Evolutionary conservation across 1,284 basidiomycete species (phyloP).

Genomic region (Cutaneotrichosporon cavernicola): DNA sequence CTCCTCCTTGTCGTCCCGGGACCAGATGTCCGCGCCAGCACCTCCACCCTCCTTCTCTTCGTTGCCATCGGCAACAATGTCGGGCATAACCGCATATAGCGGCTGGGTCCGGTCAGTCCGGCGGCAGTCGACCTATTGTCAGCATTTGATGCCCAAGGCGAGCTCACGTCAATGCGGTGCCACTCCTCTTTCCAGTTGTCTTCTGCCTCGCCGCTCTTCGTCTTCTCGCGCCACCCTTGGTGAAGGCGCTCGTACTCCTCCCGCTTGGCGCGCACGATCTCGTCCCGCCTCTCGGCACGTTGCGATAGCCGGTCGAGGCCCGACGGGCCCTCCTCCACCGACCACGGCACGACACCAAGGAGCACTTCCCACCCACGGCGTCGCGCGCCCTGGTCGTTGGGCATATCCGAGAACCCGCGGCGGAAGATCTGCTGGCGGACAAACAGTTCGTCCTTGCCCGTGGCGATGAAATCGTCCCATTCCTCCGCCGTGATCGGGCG

Average conservation of each 20-base stretch:
- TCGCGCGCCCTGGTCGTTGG: constrained; percentile 63
- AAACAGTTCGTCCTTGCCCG: constrained; percentile 45
- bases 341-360: constrained; percentile 78
- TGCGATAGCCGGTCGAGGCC: constrained; percentile 9
- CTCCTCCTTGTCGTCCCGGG: constrained; percentile 58
- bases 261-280: constrained; percentile 65
- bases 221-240: constrained; percentile 65
- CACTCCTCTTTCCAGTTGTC: constrained; percentile 53
- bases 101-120: constrained; percentile 92
- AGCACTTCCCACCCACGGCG: constrained; percentile 85
- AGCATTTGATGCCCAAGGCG: not conserved
- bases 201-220: constrained; percentile 35
- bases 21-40: constrained; percentile 32
- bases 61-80: constrained; percentile 31
- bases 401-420: constrained; percentile 66
- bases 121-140: constrained; percentile 83
- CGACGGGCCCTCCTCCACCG: constrained; percentile 21
- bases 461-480: constrained; percentile 43
- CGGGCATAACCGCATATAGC: constrained; percentile 65
- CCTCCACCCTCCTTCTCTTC: constrained; percentile 47
- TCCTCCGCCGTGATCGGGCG: constrained; percentile 46
- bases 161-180: constrained; percentile 54
- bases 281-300: constrained; percentile 51
- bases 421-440: constrained; percentile 49
- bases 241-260: constrained; percentile 68